Evolutionary conservation across 352 stramenopile genomes (phyloP), one percentile per base, ranked within the genome.

Genomic region (Phytophthora meadii): DNA sequence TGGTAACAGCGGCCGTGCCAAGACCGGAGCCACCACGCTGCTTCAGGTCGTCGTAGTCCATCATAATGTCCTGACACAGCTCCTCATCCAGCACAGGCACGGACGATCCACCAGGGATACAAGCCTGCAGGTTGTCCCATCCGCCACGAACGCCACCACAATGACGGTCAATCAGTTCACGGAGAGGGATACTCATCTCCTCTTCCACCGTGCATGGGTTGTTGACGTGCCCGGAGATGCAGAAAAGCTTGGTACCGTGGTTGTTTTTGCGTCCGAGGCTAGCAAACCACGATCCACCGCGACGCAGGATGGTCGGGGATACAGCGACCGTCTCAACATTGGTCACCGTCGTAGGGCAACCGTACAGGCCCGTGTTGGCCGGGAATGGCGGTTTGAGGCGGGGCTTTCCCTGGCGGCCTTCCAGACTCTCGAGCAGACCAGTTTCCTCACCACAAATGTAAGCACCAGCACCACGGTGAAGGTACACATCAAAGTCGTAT

Each of bases 371-470:
- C 48, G 98, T 98, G 84, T 99, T 99, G 39, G 98, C 98, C 50
- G 98, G 98, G 82, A 99, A 99, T 62, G 98, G 98, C 59, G 98
- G 98, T 94, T 99, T 99, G 30, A 99, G 86, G 63, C 97, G 97
- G 22, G 97, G 97, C 82, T 99, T 99, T 61, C 97, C 97, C 81
- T 98, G 96, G 65, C 95, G 88, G 70, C 97, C 97, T 75, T 99
- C 98, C 0, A 99, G 78, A 81, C 84, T 98, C 80, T 99, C 98
- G 46, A 99, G 95, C 37, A 99, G 76, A 40, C 97, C 97, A 4
- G 98, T 99, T 76, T 99, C 98, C 84, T 99, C 98, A 60, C 98
- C 98, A 72, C 98, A 99, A 84, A 99, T 99, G 84, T 99, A 99
- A 11, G 98, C 98, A 44, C 98, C 98, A 8, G 98, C 98, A 66